Conservation (phyloP, 352 stramenopile species). For the Phytophthora meadii region DNA sequence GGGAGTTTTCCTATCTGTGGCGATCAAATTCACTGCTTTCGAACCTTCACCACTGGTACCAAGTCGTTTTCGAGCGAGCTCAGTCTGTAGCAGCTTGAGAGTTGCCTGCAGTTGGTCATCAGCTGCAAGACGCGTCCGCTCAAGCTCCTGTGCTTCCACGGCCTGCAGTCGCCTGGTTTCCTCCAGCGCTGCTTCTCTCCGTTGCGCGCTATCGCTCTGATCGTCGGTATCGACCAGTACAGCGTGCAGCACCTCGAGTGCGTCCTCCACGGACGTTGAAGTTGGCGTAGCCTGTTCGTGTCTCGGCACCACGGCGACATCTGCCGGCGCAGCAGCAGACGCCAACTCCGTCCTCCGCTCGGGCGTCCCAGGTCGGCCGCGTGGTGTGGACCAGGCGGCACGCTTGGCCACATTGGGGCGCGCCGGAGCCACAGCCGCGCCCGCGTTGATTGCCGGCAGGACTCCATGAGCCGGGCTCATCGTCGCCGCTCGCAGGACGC, state of each 20-base stretch:
- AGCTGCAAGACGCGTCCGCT: constrained; percentile 29
- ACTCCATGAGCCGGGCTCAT: constrained; percentile 1
- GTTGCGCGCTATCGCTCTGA: constrained; percentile 21
- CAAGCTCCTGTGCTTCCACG: constrained; percentile 24
- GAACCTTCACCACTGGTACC: neutral
- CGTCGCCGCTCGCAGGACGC: neutral
- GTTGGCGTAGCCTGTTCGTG: constrained; percentile 12
- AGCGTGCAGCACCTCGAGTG: constrained; percentile 34
- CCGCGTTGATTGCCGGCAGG: constrained; percentile 16
- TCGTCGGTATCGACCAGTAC: constrained; percentile 30
- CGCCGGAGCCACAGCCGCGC: constrained; percentile 2
- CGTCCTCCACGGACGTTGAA: constrained; percentile 28
- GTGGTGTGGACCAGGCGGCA: constrained; percentile 32
- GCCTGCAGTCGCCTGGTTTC: constrained; percentile 15
- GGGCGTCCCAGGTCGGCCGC: constrained; percentile 6
- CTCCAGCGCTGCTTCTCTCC: constrained; percentile 19
- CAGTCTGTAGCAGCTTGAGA: constrained; percentile 34
- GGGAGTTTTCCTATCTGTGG: constrained; percentile 4
- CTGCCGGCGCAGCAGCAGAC: neutral
- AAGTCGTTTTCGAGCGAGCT: constrained; percentile 23
- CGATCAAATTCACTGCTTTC: neutral
- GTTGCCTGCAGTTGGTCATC: constrained; percentile 41
- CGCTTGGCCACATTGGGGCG: constrained; percentile 40
- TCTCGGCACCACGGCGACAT: constrained; percentile 6
- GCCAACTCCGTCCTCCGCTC: constrained; percentile 1